phyloP scores from a whole-genome alignment of 192 early-diverging fungal genomes.

The Mycoemilia scoparia region DNA sequence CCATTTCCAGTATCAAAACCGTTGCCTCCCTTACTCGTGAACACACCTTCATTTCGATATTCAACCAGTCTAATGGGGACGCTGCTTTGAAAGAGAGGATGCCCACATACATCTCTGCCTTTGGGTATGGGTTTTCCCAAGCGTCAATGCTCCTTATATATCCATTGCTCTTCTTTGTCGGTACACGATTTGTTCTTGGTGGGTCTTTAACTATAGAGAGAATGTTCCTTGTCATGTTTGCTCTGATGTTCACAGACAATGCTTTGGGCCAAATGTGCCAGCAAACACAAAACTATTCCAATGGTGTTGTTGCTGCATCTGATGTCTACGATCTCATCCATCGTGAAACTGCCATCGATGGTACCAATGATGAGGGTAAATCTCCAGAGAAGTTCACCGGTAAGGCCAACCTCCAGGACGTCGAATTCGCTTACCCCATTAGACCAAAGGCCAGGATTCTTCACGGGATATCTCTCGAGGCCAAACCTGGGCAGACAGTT shows the following conservation, averaged over 20 bases:
- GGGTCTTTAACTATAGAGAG: slow-evolving; percentile 20
- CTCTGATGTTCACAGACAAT: slow-evolving; percentile 54
- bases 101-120: slow-evolving; percentile 40
- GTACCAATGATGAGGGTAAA: slow-evolving; percentile 15
- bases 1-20: slow-evolving; percentile 70
- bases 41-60: slow-evolving; percentile 45
- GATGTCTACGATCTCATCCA: slow-evolving; percentile 52
- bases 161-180: slow-evolving; percentile 53
- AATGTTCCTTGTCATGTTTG: slow-evolving; percentile 57
- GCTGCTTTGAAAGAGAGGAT: slow-evolving; percentile 49
- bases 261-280: slow-evolving; percentile 43
- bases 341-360: slow-evolving; percentile 42
- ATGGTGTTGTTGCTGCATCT: slow-evolving; percentile 62
- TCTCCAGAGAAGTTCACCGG: slow-evolving; percentile 10
- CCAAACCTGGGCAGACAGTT: slow-evolving; percentile 47
- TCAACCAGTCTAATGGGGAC: slow-evolving; percentile 33
- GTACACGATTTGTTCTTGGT: slow-evolving; percentile 38
- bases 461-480: slow-evolving; percentile 31
- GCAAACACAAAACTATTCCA: slow-evolving; percentile 55
- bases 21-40: slow-evolving; percentile 64
- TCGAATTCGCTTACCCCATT: slow-evolving; percentile 46
- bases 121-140: slow-evolving; percentile 65
- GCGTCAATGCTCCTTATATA: slow-evolving; percentile 54
- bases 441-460: slow-evolving; percentile 40
- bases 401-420: slow-evolving; percentile 7